phyloP scores from a whole-genome alignment of 2,329 filamentous ascomycete genomes.

The Metarhizium rileyi region DNA sequence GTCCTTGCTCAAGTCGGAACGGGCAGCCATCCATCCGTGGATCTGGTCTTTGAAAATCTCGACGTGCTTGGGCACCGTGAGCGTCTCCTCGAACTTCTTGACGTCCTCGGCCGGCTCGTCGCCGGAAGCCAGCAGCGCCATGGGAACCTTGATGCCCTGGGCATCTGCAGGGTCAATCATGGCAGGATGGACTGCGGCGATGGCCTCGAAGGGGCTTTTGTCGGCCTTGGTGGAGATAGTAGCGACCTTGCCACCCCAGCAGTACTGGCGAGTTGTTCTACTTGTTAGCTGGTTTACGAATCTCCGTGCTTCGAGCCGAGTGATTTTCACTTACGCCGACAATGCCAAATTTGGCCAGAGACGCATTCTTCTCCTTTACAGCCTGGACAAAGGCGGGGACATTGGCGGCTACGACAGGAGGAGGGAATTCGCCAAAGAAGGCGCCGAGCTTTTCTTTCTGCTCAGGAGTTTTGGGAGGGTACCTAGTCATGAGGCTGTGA shows the following conservation, averaged over 20 bases:
- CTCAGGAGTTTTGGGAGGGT: constrained; percentile 54
- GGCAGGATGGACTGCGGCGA: constrained; percentile 46
- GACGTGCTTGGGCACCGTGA: constrained; percentile 47
- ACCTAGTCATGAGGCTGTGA: constrained; percentile 25
- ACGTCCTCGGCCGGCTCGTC: constrained; percentile 50
- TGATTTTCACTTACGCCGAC: constrained; percentile 41
- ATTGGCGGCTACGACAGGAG: constrained; percentile 36
- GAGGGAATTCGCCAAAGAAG: constrained; percentile 46
- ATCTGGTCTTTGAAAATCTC: constrained; percentile 59
- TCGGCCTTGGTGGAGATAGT: constrained; percentile 38
- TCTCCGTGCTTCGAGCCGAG: neutral
- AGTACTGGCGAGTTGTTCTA: constrained; percentile 32
- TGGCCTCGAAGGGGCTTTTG: constrained; percentile 46
- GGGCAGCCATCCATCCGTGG: constrained; percentile 67
- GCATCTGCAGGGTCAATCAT: constrained; percentile 57
- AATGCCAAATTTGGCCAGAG: constrained; percentile 49
- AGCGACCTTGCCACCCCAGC: constrained; percentile 64
- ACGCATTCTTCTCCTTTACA: constrained; percentile 40
- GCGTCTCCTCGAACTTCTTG: constrained; percentile 43
- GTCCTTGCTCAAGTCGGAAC: constrained; percentile 46
- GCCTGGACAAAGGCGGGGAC: constrained; percentile 47
- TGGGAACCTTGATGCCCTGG: constrained; percentile 47
- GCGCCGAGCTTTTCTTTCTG: constrained; percentile 48
- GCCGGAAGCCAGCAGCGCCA: constrained; percentile 54
- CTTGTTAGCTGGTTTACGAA: neutral